Percentiles rank a stretch among this genome's conserved stretches.
These are phyloP conservation scores for Phaeoacremonium minimum DNA, from an alignment of 2,329 filamentous ascomycete genomes.

Conservation along the genomic window DNA sequence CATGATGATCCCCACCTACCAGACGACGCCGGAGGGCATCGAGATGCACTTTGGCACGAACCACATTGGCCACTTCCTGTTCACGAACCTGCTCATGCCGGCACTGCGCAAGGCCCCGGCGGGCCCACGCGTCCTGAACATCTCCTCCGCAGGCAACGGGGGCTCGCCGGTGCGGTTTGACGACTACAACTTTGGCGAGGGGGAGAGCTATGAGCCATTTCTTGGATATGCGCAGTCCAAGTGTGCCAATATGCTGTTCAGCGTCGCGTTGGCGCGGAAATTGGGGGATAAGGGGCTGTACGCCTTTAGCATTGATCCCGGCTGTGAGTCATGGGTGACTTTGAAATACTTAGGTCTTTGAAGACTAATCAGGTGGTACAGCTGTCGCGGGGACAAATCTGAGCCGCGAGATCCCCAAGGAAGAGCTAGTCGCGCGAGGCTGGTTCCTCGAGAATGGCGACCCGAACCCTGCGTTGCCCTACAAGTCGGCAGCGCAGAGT, in stretches of 20 bases:
- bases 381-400: no score
- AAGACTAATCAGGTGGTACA: no score
- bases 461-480: no score
- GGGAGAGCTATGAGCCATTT: constrained; percentile 23
- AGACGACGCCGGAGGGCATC: constrained; percentile 35
- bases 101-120: constrained; percentile 24
- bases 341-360: no score
- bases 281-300: no score
- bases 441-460: no score
- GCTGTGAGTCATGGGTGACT: no score
- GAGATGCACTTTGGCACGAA: constrained; percentile 48
- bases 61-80: constrained; percentile 48
- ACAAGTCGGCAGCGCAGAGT: no score
- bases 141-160: constrained; percentile 37
- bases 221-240: constrained; percentile 37
- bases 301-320: no score
- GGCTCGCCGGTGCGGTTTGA: constrained; percentile 23
- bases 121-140: constrained; percentile 36
- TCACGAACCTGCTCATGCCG: constrained; percentile 40
- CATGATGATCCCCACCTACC: constrained; percentile 29
- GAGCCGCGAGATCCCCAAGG: no score
- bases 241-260: constrained; percentile 40
- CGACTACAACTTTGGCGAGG: constrained; percentile 31
- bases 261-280: no score
- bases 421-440: no score